phyloP scores from a whole-genome alignment of 2,329 filamentous ascomycete species.

The Cercospora sp. region DNA sequence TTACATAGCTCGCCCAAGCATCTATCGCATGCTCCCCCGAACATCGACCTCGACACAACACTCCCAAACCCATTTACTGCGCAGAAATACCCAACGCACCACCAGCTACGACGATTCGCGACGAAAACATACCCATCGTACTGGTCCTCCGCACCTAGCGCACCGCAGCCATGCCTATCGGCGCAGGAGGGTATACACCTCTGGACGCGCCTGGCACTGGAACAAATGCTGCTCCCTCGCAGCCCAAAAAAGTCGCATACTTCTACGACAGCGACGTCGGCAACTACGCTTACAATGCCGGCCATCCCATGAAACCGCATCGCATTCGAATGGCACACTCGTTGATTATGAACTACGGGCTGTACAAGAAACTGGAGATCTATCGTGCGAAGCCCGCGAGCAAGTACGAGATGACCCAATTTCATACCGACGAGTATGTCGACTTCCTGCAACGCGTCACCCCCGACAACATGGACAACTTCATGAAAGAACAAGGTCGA shows the following conservation, averaged over 20 bases:
- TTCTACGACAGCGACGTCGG: constrained; percentile 99
- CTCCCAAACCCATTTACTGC: not conserved
- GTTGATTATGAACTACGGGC: constrained; percentile 70
- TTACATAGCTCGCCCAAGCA: constrained; percentile 3
- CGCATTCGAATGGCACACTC: constrained; percentile 66
- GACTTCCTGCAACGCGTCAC: constrained; percentile 82
- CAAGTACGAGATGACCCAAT: constrained; percentile 71
- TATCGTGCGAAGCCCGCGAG: constrained; percentile 56
- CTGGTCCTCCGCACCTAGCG: not conserved
- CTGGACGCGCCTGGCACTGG: constrained; percentile 54
- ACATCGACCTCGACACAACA: not conserved
- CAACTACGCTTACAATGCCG: constrained; percentile 90
- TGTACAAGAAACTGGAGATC: constrained; percentile 74
- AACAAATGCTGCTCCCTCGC: constrained; percentile 50
- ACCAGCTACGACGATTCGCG: not conserved
- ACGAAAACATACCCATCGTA: not conserved
- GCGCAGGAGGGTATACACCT: constrained; percentile 44
- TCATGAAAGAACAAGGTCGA: constrained; percentile 83
- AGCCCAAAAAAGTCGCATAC: constrained; percentile 86
- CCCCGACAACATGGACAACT: constrained; percentile 96
- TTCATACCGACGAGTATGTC: constrained; percentile 72
- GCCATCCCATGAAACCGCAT: constrained; percentile 68
- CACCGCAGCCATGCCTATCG: constrained; percentile 48
- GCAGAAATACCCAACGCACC: not conserved
- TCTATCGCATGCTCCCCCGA: constrained; percentile 23